Base-by-base conservation (phyloP, 169 alveolate species). In the Eimeria acervulina region DNA sequence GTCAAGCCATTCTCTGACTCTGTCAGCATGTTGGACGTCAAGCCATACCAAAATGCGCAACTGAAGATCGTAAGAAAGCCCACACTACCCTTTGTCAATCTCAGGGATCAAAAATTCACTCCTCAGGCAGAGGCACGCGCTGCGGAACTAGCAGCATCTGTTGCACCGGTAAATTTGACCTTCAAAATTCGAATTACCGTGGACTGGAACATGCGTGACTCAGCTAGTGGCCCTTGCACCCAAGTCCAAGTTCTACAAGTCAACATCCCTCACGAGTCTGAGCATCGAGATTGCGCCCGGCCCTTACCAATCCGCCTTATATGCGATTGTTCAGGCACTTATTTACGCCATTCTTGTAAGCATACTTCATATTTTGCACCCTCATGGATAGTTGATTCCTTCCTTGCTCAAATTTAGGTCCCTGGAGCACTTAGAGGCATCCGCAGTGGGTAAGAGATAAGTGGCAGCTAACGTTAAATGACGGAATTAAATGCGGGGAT, bases 131-230 rank as follows among this genome's bases (percentile, higher is more conserved):
- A 85, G 44, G 93, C 93, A 38, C 93, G 93, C 78, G 93, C 93
- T 21, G 93, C 93, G 78, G 93, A 85, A 85, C 78, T 85, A 21
- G 93, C 93, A 55, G 93, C 93, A 36, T 85, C 93, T 59, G 93
- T 85, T 33, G 93, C 93, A 55, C 93, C 93, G 15, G 93, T 85
- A 85, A 51, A 10, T 36, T 55, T 42, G 47, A 42, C 21, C 23
- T 26, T 13, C 81, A 55, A 59, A 85, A 0, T 28, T 33, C 42
- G 66, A 26, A 5, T 31, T 42, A 10, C 47, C 52, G 7, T 81
- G 31, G 17, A 36, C 59, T 59, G 80, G 33, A 55, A 36, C 59
- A 52, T 59, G 31, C 26, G 38, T 19, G 5, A 21, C 44, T 55
- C 52, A 85, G 93, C 80, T 85, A 1, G 93, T 85, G 93, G 66